Base-by-base conservation (phyloP, 2,329 filamentous ascomycete genomes). In the Cladophialophora bantiana region DNA sequence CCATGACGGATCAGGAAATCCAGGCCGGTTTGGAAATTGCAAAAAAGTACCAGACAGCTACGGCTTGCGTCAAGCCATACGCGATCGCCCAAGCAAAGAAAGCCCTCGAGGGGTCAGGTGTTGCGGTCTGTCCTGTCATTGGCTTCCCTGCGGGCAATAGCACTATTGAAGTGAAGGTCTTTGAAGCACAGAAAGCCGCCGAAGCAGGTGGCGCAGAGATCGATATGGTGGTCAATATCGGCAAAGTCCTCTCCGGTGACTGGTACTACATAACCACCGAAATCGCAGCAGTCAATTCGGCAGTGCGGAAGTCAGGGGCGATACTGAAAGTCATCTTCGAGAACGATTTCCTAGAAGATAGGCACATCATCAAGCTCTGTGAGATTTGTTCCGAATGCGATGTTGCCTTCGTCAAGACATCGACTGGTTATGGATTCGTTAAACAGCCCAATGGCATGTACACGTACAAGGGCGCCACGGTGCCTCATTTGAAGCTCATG, bases 261-360 rank as follows among this genome's bases (percentile, higher is more conserved):
- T 88, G 86, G 85, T 79, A 79, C 6, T 88, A 87, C 68, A 84
- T 88, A 12, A 71, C 74, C 0, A 73, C 80, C 5, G 86, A 89
- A 71, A 85, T 89, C 57, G 72, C 75, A 0, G 72, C 74, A 35
- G 76, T 89, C 68, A 87, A 88, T 69, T 72, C 80, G 0, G 80
- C 78, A 0, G 85, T 87, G 2, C 72, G 73, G 0, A 72, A 74
- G n/a, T 64, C 77, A 6, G 81, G 81, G 0, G 66, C 68, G 0
- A 77, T 81, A 0, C 77, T 88, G 6, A 89, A 89, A 72, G 85
- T 88, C 59, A 89, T 88, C 57, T 88, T 89, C 63, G 86, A 89
- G 71, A 88, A 86, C 70, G 85, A 87, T 72, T 88, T 83, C 68
- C 79, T 88, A 0, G 34, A 78, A 1, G 77, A 84, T 0, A 72